phyloP scores from a whole-genome alignment of 768 basidiomycete species.

The Phallus indusiatus region DNA sequence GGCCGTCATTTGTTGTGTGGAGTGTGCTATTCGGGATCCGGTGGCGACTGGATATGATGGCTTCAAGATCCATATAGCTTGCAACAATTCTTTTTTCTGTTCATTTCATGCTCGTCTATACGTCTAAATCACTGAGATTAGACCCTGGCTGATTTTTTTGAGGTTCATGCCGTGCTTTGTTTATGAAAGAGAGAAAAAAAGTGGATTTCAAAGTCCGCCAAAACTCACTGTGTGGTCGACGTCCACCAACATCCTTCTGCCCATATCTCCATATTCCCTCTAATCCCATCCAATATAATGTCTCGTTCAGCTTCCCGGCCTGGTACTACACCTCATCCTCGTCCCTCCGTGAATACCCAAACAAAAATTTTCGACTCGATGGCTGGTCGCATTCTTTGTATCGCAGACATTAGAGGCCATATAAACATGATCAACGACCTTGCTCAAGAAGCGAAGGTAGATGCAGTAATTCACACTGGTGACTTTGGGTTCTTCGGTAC shows the following conservation, averaged over 20 bases:
- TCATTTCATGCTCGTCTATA: too few species aligned
- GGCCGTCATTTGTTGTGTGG: too few species aligned
- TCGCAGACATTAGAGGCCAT: slow-evolving; percentile 89
- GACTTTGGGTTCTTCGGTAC: slow-evolving; percentile 98
- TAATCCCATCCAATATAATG: slow-evolving; percentile 37
- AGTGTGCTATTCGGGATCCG: too few species aligned
- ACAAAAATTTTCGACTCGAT: slow-evolving; percentile 69
- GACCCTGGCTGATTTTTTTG: too few species aligned
- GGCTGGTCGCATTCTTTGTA: slow-evolving; percentile 85
- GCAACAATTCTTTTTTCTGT: too few species aligned
- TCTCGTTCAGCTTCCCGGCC: slow-evolving; percentile 54
- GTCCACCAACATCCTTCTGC: background rate
- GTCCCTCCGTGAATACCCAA: slow-evolving; percentile 55
- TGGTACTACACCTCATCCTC: slow-evolving; percentile 41
- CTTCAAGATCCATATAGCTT: too few species aligned
- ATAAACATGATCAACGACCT: slow-evolving; percentile 85
- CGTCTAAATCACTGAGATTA: too few species aligned
- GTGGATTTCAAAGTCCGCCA: background rate
- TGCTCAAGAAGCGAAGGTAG: slow-evolving; percentile 79
- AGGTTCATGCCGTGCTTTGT: too few species aligned
- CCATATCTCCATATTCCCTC: background rate
- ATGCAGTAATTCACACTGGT: slow-evolving; percentile 93
- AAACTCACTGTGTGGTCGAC: background rate
- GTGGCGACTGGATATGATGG: too few species aligned
- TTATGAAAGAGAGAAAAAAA: too few species aligned